phyloP scores from a whole-genome alignment of 2,329 filamentous ascomycete species.

The Colletotrichum camelliae region DNA sequence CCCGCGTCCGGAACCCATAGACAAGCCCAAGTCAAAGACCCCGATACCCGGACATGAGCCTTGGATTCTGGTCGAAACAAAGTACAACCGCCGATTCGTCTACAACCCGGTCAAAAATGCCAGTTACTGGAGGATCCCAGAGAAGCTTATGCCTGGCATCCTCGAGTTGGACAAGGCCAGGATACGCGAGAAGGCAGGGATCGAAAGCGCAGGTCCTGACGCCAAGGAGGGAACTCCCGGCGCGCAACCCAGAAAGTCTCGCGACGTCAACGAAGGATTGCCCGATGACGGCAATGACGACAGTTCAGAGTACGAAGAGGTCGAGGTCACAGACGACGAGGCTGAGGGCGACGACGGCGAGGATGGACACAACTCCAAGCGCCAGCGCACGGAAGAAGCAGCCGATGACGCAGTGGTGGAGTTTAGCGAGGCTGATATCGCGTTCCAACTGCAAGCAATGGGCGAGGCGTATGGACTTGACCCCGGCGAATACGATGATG shows the following conservation, averaged over 20 bases:
- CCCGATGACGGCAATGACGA: slow-evolving; percentile 42
- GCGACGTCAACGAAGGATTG: not conserved
- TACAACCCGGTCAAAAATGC: slow-evolving; percentile 86
- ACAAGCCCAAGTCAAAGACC: slow-evolving; percentile 82
- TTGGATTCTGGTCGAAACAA: slow-evolving; percentile 94
- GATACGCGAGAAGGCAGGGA: slow-evolving; percentile 61
- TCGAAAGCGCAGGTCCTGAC: slow-evolving; percentile 24
- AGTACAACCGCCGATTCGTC: slow-evolving; percentile 85
- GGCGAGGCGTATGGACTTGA: slow-evolving; percentile 83
- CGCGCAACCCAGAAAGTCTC: slow-evolving; percentile 4
- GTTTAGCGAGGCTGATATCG: slow-evolving; percentile 94
- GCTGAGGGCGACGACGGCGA: slow-evolving; percentile 36
- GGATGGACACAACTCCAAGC: slow-evolving; percentile 64
- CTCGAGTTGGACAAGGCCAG: slow-evolving; percentile 74
- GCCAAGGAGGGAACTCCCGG: slow-evolving; percentile 1
- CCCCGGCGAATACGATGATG: slow-evolving; percentile 76
- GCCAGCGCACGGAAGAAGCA: slow-evolving; percentile 54
- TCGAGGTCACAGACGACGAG: slow-evolving; percentile 67
- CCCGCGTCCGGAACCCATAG: slow-evolving; percentile 71
- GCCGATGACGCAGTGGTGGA: slow-evolving; percentile 69
- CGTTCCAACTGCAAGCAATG: slow-evolving; percentile 89
- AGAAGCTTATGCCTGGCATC: slow-evolving; percentile 82
- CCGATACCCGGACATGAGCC: slow-evolving; percentile 81
- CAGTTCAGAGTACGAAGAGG: slow-evolving; percentile 78
- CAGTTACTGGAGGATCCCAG: slow-evolving; percentile 95